Conservation (phyloP, 306 rosid genomes). For the Mucuna pruriens region DNA sequence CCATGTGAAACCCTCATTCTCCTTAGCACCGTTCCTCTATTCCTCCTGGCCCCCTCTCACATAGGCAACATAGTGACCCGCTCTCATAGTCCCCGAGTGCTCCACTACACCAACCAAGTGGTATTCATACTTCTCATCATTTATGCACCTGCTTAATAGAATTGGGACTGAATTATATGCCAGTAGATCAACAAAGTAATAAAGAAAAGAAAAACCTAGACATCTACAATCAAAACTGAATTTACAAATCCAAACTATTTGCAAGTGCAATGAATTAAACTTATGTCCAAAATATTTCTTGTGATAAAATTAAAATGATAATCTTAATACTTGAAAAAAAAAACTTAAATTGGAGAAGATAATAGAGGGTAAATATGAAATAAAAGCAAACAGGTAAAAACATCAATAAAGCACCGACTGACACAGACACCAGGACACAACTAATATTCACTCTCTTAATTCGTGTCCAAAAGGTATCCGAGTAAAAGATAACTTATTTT, state of each 20-base stretch:
- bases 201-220: not conserved
- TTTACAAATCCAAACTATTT: constrained; percentile 3
- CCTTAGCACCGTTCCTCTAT: constrained; percentile 56
- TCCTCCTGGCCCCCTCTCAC: constrained; percentile 75
- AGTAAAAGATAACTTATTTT: not conserved
- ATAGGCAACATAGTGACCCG: constrained; percentile 92
- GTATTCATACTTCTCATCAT: constrained; percentile 62
- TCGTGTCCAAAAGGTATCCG: not conserved
- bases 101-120: constrained; percentile 79
- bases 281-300: constrained; percentile 7
- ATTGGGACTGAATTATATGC: constrained; percentile 28
- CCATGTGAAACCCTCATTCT: constrained; percentile 58
- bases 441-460: not conserved
- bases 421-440: not conserved
- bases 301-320: not conserved
- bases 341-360: not conserved
- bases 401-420: not conserved
- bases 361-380: not conserved
- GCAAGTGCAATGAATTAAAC: not conserved
- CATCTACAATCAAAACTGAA: not conserved
- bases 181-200: not conserved
- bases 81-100: constrained; percentile 87
- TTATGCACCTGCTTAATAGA: constrained; percentile 55
- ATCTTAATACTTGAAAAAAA: not conserved
- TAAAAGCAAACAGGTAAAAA: not conserved